phyloP scores from a whole-genome alignment of 768 basidiomycete species.

The Leccinum rimulosum region DNA sequence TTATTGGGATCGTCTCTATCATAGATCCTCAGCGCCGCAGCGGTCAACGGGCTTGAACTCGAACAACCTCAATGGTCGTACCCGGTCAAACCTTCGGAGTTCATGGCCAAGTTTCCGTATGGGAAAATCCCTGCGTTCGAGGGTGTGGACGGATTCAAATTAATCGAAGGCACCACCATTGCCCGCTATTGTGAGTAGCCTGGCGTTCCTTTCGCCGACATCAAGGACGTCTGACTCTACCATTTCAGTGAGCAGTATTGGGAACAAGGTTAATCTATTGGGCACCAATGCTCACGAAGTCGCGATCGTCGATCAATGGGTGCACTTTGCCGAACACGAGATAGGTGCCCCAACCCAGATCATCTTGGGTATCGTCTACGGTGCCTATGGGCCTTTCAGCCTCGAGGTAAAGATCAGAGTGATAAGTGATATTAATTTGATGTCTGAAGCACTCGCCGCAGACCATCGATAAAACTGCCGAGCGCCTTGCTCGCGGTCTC shows the following conservation, averaged over 20 bases:
- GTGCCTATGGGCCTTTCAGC: background rate
- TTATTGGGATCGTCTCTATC: background rate
- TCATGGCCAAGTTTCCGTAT: slow-evolving; percentile 15
- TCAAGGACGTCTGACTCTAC: background rate
- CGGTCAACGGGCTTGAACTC: slow-evolving; percentile 15
- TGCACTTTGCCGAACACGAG: slow-evolving; percentile 14
- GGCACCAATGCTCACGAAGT: slow-evolving; percentile 11
- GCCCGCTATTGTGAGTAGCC: slow-evolving; percentile 20
- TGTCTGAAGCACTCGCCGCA: background rate
- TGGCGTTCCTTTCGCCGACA: too few relatives aligned
- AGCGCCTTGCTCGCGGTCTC: slow-evolving; percentile 4
- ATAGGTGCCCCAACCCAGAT: slow-evolving; percentile 4
- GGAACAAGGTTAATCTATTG: slow-evolving; percentile 4
- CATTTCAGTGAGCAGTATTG: slow-evolving; percentile 14
- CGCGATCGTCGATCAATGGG: slow-evolving; percentile 11
- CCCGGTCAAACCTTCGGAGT: slow-evolving; percentile 12
- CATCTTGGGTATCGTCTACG: slow-evolving; percentile 2
- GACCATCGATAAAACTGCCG: background rate
- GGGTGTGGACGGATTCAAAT: slow-evolving; percentile 15
- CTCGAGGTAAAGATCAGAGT: slow-evolving; percentile 2
- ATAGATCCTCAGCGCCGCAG: slow-evolving; percentile 22
- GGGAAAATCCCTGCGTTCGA: slow-evolving; percentile 26
- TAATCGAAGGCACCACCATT: slow-evolving; percentile 21
- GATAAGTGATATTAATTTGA: too few relatives aligned
- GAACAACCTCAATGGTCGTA: slow-evolving; percentile 14